phyloP scores from a whole-genome alignment of 352 stramenopile genomes.

The Globisporangium irregulare region DNA sequence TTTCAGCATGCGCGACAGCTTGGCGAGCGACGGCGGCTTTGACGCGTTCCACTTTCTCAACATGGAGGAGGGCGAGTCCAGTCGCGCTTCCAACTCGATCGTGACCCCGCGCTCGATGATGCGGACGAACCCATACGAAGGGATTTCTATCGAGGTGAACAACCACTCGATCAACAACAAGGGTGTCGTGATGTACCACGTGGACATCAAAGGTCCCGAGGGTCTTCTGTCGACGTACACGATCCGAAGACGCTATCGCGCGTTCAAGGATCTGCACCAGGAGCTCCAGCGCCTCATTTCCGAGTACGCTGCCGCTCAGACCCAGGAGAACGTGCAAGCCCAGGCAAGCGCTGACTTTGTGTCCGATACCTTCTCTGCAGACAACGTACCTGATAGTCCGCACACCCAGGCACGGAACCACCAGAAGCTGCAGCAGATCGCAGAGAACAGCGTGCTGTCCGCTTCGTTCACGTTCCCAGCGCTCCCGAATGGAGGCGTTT shows the following conservation, averaged over 20 bases:
- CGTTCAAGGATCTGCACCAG: slow-evolving; percentile 76
- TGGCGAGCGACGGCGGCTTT: slow-evolving; percentile 60
- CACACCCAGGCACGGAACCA: slow-evolving; percentile 24
- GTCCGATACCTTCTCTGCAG: slow-evolving; percentile 19
- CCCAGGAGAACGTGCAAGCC: neutral
- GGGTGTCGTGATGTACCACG: slow-evolving; percentile 83
- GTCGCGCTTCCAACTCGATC: slow-evolving; percentile 20
- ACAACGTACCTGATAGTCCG: slow-evolving; percentile 26
- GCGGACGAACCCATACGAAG: slow-evolving; percentile 54
- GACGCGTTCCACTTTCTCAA: slow-evolving; percentile 58
- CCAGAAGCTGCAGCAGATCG: slow-evolving; percentile 28
- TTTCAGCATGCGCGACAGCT: slow-evolving; percentile 40
- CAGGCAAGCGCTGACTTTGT: slow-evolving; percentile 2
- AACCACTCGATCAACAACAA: slow-evolving; percentile 55
- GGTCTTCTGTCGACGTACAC: slow-evolving; percentile 82
- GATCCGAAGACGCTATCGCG: slow-evolving; percentile 74
- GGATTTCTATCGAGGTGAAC: slow-evolving; percentile 50
- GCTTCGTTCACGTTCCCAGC: slow-evolving; percentile 37
- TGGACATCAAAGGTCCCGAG: slow-evolving; percentile 80
- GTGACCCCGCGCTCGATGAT: slow-evolving; percentile 33
- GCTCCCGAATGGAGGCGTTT: slow-evolving; percentile 71
- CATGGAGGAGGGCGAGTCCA: slow-evolving; percentile 29
- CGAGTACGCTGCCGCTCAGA: slow-evolving; percentile 20
- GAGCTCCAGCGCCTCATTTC: slow-evolving; percentile 59
- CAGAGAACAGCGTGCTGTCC: slow-evolving; percentile 24